Base-by-base conservation (phyloP, 192 early-diverging fungal genomes). In the Coemansia asiatica region DNA sequence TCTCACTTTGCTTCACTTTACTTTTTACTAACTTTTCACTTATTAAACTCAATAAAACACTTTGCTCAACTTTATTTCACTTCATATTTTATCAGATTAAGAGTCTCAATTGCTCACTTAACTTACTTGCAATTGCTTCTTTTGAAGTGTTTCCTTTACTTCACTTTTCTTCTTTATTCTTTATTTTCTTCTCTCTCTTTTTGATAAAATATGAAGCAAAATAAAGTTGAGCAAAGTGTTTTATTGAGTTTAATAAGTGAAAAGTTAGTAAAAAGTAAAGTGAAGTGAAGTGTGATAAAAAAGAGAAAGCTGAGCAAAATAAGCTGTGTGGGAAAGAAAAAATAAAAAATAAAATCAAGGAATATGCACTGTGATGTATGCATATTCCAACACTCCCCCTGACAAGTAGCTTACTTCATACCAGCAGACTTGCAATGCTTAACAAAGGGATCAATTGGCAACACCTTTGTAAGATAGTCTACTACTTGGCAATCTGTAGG, bases 171-270 rank as follows among this genome's bases (percentile, higher is more conserved):
- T 29, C 48, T 25, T 28, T 25, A 29, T 21, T 48, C 16, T 63
- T 21, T 35, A 54, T 51, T 33, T 51, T 36, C 8, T 49, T 33
- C 22, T 23, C 25, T 25, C 15, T n/a, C 6, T 59, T 88, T 85
- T 19, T 26, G 21, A 3, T 26, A 26, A 53, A 26, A 53, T 53
- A 33, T 33, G 31, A 33, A 33, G 31, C 31, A 33, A 33, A 33
- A 8, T 6, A 33, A 33, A 33, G 31, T 8, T 6, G 8, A 33
- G 31, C 8, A 8, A 8, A 33, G 31, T 33, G 31, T 33, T 33
- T 33, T 33, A 33, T 33, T 33, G 31, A 33, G 8, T 33, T 33
- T 3, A 33, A 33, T 33, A 33, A 48, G 47, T 48, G 10, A 48
- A 48, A 48, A 8, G 47, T 21, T 2, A 48, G 19, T 4, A 12